Base-by-base conservation (phyloP, 225 moss, liverwort and hornwort genomes). In the Takakia lepidozioides region DNA sequence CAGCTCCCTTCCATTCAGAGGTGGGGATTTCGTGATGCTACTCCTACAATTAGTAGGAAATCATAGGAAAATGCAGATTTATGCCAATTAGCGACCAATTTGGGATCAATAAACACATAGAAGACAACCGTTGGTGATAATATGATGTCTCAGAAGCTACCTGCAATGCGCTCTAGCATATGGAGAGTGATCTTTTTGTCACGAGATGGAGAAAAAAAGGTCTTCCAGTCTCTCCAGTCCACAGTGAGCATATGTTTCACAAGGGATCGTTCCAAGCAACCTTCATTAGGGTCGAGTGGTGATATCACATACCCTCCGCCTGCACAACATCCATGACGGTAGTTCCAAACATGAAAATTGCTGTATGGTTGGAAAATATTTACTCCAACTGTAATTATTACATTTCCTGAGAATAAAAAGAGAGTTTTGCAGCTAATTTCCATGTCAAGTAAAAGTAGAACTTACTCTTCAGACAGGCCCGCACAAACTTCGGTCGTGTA, bases 261-360 rank as follows among this genome's bases (percentile, higher is more conserved):
- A 54, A 84, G 67, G 21, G 84, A 72, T 52, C 89, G 79, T 36
- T 63, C 63, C 4, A 49, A 64, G 10, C 38, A 57, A 23, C 59
- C 61, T 16, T 63, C 69, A 26, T 38, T 62, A 19, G 70, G 54
- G 41, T 60, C 66, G 63, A 89, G 49, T 25, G 93, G 93, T 37
- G 89, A 82, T 74, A 95, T 84, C 17, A 95, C 70, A 46, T 87
- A 95, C 10, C 93, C 93, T 57, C 89, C 93, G 73, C 87, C 92
- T 92, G 70, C 52, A 73, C 65, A 72, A 49, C 14, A 51, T 8
- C 3, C 16, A 32, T 32, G 32, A 7, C 32, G 32, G 11, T n/a
- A n/a, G n/a, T n/a, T n/a, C n/a, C n/a, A n/a, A n/a, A n/a, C n/a
- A n/a, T n/a, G n/a, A n/a, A n/a, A n/a, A n/a, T n/a, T n/a, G n/a